Evolutionary conservation across 345 rosid species (phyloP).

Genomic region (Crucihimalaya himalaica): DNA sequence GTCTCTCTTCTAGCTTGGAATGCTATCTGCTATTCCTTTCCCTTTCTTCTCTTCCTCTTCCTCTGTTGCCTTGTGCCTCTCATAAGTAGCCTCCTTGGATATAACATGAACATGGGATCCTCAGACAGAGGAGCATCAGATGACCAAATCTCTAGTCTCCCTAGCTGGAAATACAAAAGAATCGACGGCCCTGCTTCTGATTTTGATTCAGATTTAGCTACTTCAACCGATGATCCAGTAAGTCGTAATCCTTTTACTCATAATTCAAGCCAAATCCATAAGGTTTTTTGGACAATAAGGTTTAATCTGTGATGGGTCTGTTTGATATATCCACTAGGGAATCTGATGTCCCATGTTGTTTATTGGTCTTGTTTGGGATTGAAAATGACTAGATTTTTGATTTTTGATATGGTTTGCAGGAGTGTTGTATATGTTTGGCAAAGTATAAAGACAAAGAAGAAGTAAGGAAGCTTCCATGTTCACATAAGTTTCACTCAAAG

Average conservation of each 20-base stretch:
- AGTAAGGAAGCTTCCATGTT: slow-evolving; percentile 83
- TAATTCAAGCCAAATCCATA: background rate
- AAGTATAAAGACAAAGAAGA: slow-evolving; percentile 90
- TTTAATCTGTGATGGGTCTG: slow-evolving; percentile 1
- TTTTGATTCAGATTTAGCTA: slow-evolving; percentile 38
- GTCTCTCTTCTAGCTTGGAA: slow-evolving; percentile 91
- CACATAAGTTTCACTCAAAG: slow-evolving; percentile 82
- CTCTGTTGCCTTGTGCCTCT: slow-evolving; percentile 90
- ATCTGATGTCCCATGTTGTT: background rate
- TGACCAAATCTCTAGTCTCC: slow-evolving; percentile 79
- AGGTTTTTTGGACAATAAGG: background rate
- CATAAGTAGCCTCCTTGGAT: slow-evolving; percentile 74
- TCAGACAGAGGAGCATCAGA: slow-evolving; percentile 84
- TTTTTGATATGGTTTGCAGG: slow-evolving; percentile 46
- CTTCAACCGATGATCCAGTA: slow-evolving; percentile 53
- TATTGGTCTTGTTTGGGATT: background rate
- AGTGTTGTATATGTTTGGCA: slow-evolving; percentile 89
- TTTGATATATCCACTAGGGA: slow-evolving; percentile 5
- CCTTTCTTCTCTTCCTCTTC: slow-evolving; percentile 83
- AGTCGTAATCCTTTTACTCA: slow-evolving; percentile 24
- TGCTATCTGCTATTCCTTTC: slow-evolving; percentile 88
- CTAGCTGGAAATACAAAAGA: slow-evolving; percentile 79
- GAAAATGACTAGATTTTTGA: slow-evolving; percentile 1
- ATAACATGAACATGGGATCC: slow-evolving; percentile 91
- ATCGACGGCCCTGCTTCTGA: slow-evolving; percentile 39